These are phyloP conservation scores for Phytophthora pisi DNA, from an alignment of 352 stramenopile genomes.

Conservation along the genomic window DNA sequence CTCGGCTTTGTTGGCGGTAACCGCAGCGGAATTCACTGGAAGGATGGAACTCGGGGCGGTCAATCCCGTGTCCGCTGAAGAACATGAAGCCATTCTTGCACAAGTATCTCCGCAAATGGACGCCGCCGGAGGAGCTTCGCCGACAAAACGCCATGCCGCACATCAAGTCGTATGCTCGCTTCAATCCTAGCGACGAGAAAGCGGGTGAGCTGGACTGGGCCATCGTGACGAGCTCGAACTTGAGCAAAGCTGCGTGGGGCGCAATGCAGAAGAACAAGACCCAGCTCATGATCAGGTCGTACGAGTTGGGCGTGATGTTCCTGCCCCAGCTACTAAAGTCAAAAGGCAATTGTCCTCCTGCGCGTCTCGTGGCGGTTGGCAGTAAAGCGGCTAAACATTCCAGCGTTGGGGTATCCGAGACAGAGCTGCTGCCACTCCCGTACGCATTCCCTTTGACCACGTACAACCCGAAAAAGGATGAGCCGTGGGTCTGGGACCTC, in stretches of 20 bases:
- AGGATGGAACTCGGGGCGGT: slow-evolving; percentile 75
- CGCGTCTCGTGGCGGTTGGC: slow-evolving; percentile 41
- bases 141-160: slow-evolving; percentile 85
- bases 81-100: slow-evolving; percentile 90
- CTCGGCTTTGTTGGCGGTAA: neutral
- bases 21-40: slow-evolving; percentile 75
- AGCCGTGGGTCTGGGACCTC: slow-evolving; percentile 86
- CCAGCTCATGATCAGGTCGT: slow-evolving; percentile 86
- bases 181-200: slow-evolving; percentile 38
- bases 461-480: slow-evolving; percentile 72
- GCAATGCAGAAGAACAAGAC: slow-evolving; percentile 71
- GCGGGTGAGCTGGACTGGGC: slow-evolving; percentile 63
- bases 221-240: slow-evolving; percentile 81
- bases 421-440: slow-evolving; percentile 56
- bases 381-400: slow-evolving; percentile 34
- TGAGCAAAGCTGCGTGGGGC: slow-evolving; percentile 86
- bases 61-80: slow-evolving; percentile 79
- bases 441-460: slow-evolving; percentile 72
- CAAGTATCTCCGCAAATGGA: slow-evolving; percentile 85
- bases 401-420: slow-evolving; percentile 6
- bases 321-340: slow-evolving; percentile 42
- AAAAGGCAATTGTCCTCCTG: slow-evolving; percentile 4
- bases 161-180: slow-evolving; percentile 82
- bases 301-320: slow-evolving; percentile 83
- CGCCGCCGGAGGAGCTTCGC: slow-evolving; percentile 52